Evolutionary conservation across 164 flowering plant genomes (phyloP).

Genomic region (Vitis rupestris): DNA sequence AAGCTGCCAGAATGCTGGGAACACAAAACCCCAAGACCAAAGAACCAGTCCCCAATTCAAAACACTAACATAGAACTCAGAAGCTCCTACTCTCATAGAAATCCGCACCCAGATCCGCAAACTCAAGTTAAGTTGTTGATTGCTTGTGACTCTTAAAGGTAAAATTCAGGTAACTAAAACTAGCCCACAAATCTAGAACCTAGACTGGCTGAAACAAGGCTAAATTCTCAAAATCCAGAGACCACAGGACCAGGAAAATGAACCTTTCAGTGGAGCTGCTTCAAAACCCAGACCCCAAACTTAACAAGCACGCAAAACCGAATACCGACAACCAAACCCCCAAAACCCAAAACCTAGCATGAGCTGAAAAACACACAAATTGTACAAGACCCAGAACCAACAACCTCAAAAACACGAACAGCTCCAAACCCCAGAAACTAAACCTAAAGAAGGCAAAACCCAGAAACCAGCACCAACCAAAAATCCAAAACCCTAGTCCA

Average conservation of each 20-base stretch:
- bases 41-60: neutral
- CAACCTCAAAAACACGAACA: slow-evolving; percentile 4
- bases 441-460: slow-evolving; percentile 18
- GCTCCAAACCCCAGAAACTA: slow-evolving; percentile 14
- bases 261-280: neutral
- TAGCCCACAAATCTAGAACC: neutral
- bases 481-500: slow-evolving; percentile 1
- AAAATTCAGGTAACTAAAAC: neutral
- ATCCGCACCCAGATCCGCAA: neutral
- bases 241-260: neutral
- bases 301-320: neutral
- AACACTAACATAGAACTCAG: slow-evolving; percentile 7
- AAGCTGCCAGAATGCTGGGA: neutral
- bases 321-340: neutral
- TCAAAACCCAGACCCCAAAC: neutral
- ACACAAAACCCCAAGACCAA: neutral
- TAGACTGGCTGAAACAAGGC: neutral
- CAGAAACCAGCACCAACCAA: neutral
- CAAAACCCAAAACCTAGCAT: slow-evolving; percentile 11
- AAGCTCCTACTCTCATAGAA: neutral
- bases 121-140: neutral
- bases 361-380: slow-evolving; percentile 2
- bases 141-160: neutral
- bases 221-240: neutral
- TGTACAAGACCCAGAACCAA: slow-evolving; percentile 1